A percentile compares a stretch with the other conserved stretches of the same genome.
These are phyloP conservation scores for Alnus rubra DNA, from an alignment of 306 rosid genomes.

Conservation along the genomic window DNA sequence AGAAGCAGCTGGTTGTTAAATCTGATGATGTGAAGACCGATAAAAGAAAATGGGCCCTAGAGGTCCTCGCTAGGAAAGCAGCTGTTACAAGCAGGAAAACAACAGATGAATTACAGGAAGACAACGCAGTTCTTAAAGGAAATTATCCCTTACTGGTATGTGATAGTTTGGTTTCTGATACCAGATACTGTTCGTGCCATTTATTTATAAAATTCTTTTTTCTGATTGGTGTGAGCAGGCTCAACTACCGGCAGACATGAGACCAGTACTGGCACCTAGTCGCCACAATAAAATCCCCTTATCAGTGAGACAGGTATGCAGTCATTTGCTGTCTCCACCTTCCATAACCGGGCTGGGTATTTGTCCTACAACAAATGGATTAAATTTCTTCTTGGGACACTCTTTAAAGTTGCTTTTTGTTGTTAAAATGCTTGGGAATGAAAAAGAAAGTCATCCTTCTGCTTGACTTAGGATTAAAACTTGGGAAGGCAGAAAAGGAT, in stretches of 20 bases:
- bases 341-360: neutral
- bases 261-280: slow-evolving; percentile 72
- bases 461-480: slow-evolving; percentile 11
- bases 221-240: slow-evolving; percentile 66
- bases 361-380: neutral
- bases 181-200: slow-evolving; percentile 23
- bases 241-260: slow-evolving; percentile 84
- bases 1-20: slow-evolving; percentile 44
- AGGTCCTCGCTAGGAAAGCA: slow-evolving; percentile 85
- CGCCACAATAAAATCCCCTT: slow-evolving; percentile 76
- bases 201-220: slow-evolving; percentile 24
- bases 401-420: neutral
- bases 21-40: slow-evolving; percentile 57
- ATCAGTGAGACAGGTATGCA: slow-evolving; percentile 89
- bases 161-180: slow-evolving; percentile 30
- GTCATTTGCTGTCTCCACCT: slow-evolving; percentile 17
- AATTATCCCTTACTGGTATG: slow-evolving; percentile 89
- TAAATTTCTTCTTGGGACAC: neutral
- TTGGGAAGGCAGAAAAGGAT: neutral
- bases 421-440: neutral
- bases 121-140: slow-evolving; percentile 58
- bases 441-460: neutral
- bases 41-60: slow-evolving; percentile 94
- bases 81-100: slow-evolving; percentile 49
- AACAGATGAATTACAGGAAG: slow-evolving; percentile 56